Evolutionary conservation across 768 basidiomycete genomes (phyloP).

Genomic region (Naganishia onofrii): DNA sequence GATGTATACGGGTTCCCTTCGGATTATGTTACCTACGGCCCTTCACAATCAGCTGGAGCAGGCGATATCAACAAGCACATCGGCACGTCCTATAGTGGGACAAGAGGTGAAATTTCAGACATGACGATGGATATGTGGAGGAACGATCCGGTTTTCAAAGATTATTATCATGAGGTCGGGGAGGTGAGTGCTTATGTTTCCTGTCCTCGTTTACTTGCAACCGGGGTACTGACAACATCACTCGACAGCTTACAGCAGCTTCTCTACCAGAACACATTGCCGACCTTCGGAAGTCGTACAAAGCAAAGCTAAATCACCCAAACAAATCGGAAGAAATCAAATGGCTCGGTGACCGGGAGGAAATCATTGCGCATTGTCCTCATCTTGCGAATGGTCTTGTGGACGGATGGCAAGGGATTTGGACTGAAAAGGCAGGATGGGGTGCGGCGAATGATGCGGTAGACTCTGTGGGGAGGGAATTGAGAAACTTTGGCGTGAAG

Average conservation of each 20-base stretch:
- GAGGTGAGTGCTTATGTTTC: constrained; percentile 35
- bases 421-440: constrained; percentile 43
- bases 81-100: constrained; percentile 4
- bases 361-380: constrained; percentile 20
- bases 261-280: constrained; percentile 16
- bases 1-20: constrained; percentile 43
- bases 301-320: constrained; percentile 6
- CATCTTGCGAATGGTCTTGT: constrained; percentile 25
- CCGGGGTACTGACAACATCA: neutral
- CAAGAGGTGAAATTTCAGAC: constrained; percentile 33
- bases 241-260: neutral
- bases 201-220: neutral
- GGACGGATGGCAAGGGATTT: constrained; percentile 48
- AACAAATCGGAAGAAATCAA: constrained; percentile 4
- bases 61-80: constrained; percentile 50
- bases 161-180: constrained; percentile 43
- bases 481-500: constrained; percentile 40
- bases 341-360: constrained; percentile 12
- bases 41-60: constrained; percentile 32
- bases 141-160: constrained; percentile 43
- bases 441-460: constrained; percentile 47
- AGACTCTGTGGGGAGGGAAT: constrained; percentile 39
- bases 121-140: constrained; percentile 47
- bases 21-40: constrained; percentile 34
- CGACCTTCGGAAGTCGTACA: constrained; percentile 20